Conservation (phyloP, 176 grass and related monocot species). For the Microstegium vimineum region DNA sequence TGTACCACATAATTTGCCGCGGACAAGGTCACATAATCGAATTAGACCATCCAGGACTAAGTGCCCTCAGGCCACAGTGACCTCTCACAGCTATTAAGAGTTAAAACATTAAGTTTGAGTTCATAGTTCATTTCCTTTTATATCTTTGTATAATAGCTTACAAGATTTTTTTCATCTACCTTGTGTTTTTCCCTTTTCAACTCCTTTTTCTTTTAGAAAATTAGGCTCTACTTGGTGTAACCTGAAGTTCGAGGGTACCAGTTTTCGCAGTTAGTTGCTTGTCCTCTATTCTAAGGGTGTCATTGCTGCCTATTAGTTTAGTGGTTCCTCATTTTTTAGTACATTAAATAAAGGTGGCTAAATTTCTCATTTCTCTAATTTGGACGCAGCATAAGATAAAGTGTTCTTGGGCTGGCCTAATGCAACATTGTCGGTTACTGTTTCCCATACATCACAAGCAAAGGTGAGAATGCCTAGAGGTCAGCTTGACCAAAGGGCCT, state of each 20-base stretch:
- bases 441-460: too few species aligned
- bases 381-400: background rate
- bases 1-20: background rate
- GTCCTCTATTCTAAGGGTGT: background rate
- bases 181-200: background rate
- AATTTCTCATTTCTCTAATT: background rate
- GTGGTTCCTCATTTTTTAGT: background rate
- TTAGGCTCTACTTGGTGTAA: background rate
- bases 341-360: background rate
- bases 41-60: background rate
- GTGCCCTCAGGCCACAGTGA: background rate
- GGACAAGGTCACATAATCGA: background rate
- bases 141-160: background rate
- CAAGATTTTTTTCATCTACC: background rate
- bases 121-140: background rate
- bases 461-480: too few species aligned
- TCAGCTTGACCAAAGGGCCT: too few species aligned
- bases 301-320: background rate
- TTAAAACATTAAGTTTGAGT: background rate
- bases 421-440: background rate
- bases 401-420: background rate
- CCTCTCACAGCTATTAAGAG: background rate
- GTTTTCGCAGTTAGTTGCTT: background rate
- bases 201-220: background rate
- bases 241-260: background rate